Evolutionary conservation across 2,329 filamentous ascomycete genomes (phyloP), one percentile per base, ranked within the genome.

Genomic region (Penicillium sp.): DNA sequence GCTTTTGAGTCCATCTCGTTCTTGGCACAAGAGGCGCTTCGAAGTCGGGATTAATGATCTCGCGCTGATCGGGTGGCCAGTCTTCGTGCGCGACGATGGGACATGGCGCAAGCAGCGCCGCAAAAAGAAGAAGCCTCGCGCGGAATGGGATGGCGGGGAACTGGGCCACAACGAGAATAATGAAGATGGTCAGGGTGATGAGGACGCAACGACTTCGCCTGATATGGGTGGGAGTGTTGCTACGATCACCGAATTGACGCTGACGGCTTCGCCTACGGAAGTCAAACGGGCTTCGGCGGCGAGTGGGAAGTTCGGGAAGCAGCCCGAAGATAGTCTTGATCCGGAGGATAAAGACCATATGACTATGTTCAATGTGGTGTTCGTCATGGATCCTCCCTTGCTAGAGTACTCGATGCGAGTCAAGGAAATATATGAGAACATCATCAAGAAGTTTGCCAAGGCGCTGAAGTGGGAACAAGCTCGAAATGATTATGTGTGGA

Each of bases 311-410:
- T 54, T 62, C 7, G 66, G 63, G 18, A 71, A 66, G 51, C 44
- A 62, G 16, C 44, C 60, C 4, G 65, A 67, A 44, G 70, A 69
- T 46, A 58, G 64, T 5, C 43, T 68, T 41, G 72, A 76, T 51
- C 58, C 61, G 0, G 69, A 72, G 49, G 79, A 81, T 52, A 82
- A 81, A 60, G 79, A 85, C 59, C 85, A 86, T 49, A 93, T 98
- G 90, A 92, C 89, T 62, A 98, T 98, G 94, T 99, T 99, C 78
- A 96, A 97, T 74, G 85, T 97, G 11, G 92, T 98, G 24, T 98
- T 98, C 74, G 90, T 96, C 52, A 80, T 97, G 64, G 89, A 91
- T 65, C 90, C 92, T 3, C 89, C 88, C 51, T 86, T 88, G 54
- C 82, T 93, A 57, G 90, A 96, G 70, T 87, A 89, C 64, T 89